Percentiles rank a stretch among this genome's conserved stretches.
These are phyloP conservation scores for Apodospora peruviana DNA, from an alignment of 495 filamentous ascomycete species.

Conservation along the genomic window DNA sequence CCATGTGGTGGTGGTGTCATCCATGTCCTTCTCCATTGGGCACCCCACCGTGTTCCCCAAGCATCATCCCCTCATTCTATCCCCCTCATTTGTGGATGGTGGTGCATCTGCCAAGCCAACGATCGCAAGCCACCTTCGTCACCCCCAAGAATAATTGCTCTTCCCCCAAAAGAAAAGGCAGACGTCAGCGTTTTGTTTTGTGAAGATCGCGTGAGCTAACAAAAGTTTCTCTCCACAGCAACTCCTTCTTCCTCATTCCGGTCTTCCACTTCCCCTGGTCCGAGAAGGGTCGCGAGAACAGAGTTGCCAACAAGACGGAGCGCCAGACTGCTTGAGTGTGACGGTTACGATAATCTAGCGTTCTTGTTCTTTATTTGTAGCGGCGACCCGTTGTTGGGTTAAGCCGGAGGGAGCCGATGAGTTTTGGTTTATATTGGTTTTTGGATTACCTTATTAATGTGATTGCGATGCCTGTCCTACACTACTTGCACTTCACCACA, in stretches of 20 bases:
- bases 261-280: conserved; percentile 98
- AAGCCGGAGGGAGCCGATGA: too few relatives aligned
- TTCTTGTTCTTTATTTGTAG: not conserved
- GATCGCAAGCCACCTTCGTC: conserved; percentile 20
- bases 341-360: too few relatives aligned
- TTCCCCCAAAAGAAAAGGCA: too few relatives aligned
- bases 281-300: conserved; percentile 66
- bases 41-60: not conserved
- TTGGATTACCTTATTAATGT: too few relatives aligned
- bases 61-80: not conserved
- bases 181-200: too few relatives aligned
- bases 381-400: not conserved
- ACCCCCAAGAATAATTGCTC: conserved; percentile 1
- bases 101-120: conserved; percentile 18
- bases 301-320: conserved; percentile 32
- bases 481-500: not conserved
- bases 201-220: too few relatives aligned
- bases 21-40: not conserved
- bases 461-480: not conserved
- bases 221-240: conserved; percentile 33
- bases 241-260: conserved; percentile 93
- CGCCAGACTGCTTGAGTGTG: conserved; percentile 14
- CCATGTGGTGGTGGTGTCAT: not conserved
- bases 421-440: too few relatives aligned
- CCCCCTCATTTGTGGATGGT: not conserved